phyloP scores from a whole-genome alignment of 1,284 basidiomycete genomes.

The Rhodotorula sp. region DNA sequence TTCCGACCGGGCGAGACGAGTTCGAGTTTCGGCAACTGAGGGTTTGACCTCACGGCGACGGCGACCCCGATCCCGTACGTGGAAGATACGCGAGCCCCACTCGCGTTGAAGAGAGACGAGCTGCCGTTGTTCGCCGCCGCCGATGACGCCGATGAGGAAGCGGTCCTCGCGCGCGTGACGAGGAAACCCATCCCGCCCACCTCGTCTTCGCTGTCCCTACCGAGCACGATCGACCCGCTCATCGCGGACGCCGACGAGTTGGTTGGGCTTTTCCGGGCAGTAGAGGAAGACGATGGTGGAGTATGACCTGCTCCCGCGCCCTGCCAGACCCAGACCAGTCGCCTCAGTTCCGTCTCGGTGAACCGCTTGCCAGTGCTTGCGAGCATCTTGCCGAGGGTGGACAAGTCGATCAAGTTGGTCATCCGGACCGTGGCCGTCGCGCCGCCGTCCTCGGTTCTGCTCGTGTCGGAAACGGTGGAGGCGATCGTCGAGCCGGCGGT shows the following conservation, averaged over 20 bases:
- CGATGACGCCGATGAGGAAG: conserved; percentile 3
- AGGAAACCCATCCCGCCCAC: conserved; percentile 39
- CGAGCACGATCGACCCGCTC: conserved; percentile 6
- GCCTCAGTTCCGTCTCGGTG: conserved; percentile 24
- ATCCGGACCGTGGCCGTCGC: conserved; percentile 25
- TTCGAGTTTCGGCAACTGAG: conserved; percentile 37
- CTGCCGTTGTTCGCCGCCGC: conserved; percentile 1
- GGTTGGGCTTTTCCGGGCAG: background rate
- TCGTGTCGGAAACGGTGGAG: conserved; percentile 20
- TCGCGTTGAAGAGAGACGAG: background rate
- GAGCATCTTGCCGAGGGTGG: conserved; percentile 27
- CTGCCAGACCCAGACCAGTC: conserved; percentile 37
- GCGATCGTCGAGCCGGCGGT: conserved; percentile 32
- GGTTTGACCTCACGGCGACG: conserved; percentile 33
- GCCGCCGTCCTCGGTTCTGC: background rate
- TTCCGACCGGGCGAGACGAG: conserved; percentile 17
- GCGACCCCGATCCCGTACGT: conserved; percentile 35
- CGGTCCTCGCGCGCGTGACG: conserved; percentile 26
- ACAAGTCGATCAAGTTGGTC: conserved; percentile 35
- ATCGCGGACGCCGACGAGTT: background rate
- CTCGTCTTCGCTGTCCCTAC: conserved; percentile 14
- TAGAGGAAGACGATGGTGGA: background rate
- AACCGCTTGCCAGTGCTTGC: conserved; percentile 24
- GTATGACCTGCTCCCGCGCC: conserved; percentile 12
- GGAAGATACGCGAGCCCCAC: conserved; percentile 13